phyloP scores from a whole-genome alignment of 805 yeast species.

The Starmera pachycereana region DNA sequence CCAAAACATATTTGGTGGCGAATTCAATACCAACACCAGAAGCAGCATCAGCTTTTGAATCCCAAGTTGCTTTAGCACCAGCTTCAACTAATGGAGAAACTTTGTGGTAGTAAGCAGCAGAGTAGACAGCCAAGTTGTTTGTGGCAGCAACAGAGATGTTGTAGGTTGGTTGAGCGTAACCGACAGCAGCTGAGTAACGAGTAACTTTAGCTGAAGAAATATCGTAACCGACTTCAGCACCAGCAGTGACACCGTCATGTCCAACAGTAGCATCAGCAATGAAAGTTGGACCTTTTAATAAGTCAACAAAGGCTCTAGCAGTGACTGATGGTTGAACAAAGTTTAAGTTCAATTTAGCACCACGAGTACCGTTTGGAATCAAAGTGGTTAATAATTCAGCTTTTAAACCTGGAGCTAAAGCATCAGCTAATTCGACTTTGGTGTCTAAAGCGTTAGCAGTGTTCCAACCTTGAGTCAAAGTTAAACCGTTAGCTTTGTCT shows the following conservation, averaged over 20 bases:
- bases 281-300: conserved; percentile 91
- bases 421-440: conserved; percentile 86
- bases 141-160: conserved; percentile 71
- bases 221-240: conserved; percentile 96
- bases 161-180: conserved; percentile 85
- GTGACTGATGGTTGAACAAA: conserved; percentile 89
- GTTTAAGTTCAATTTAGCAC: conserved; percentile 82
- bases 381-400: conserved; percentile 83
- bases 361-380: conserved; percentile 77
- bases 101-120: conserved; percentile 96
- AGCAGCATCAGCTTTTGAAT: conserved; percentile 58
- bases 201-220: conserved; percentile 86
- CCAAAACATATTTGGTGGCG: conserved; percentile 91
- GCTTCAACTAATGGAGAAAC: conserved; percentile 88
- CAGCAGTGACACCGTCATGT: conserved; percentile 93
- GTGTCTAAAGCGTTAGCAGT: conserved; percentile 86
- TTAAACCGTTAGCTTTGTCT: conserved; percentile 86
- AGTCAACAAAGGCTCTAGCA: conserved; percentile 91
- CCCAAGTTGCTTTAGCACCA: conserved; percentile 97
- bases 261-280: conserved; percentile 92
- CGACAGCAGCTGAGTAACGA: conserved; percentile 88
- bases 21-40: conserved; percentile 85
- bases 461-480: conserved; percentile 97
- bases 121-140: conserved; percentile 77
- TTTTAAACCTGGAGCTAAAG: conserved; percentile 90